Evolutionary conservation across 768 basidiomycete species (phyloP).

Genomic region (Tephrocybe sp.): DNA sequence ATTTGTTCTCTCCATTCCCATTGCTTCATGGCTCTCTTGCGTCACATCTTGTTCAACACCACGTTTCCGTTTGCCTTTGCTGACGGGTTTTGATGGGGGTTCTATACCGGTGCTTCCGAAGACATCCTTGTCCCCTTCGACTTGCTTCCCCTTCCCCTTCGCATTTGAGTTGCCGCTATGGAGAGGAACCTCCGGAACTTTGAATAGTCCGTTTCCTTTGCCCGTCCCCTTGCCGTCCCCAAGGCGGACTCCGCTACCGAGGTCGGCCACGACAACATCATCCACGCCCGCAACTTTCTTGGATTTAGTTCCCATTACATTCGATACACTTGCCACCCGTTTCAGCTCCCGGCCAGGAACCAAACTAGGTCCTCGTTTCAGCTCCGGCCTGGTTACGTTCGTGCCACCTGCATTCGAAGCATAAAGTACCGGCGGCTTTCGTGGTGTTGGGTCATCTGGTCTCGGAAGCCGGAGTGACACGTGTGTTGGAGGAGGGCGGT

Average conservation of each 20-base stretch:
- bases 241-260: constrained; percentile 38
- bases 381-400: constrained; percentile 5
- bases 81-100: constrained; percentile 1
- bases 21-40: constrained; percentile 20
- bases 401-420: too few relatives aligned
- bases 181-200: constrained; percentile 48
- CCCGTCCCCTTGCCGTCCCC: constrained; percentile 17
- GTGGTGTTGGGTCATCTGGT: constrained; percentile 80
- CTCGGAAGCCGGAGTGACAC: constrained; percentile 46
- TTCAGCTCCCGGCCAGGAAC: constrained; percentile 16
- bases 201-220: constrained; percentile 40
- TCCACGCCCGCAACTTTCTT: constrained; percentile 28
- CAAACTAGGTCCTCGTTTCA: constrained; percentile 32
- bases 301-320: constrained; percentile 24
- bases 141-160: constrained; percentile 41
- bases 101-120: constrained; percentile 27
- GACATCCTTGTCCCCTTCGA: constrained; percentile 31
- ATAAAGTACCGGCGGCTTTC: constrained; percentile 55
- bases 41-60: constrained; percentile 19
- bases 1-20: constrained; percentile 53
- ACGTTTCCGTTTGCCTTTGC: constrained; percentile 30
- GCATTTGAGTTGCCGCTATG: constrained; percentile 20
- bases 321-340: constrained; percentile 11
- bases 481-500: constrained; percentile 28
- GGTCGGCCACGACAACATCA: constrained; percentile 27